Evolutionary conservation across 2,329 filamentous ascomycete genomes (phyloP), one percentile per base, ranked within the genome.

Genomic region (Ceratocystis papillata): DNA sequence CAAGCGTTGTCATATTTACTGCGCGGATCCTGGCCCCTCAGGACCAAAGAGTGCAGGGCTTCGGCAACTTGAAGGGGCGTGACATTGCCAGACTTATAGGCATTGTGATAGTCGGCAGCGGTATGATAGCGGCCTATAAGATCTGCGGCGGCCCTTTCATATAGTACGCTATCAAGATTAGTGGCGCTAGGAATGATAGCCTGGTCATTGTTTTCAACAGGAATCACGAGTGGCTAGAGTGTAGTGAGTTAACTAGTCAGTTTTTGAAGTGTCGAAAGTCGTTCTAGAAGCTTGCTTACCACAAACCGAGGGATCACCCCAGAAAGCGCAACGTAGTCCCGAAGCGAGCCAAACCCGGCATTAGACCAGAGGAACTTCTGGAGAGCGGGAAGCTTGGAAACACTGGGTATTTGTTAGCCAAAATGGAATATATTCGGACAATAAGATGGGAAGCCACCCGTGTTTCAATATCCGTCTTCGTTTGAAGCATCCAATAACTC

Each of bases 41-140:
- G 81, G 69, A 92, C 87, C 50, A 93, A 76, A 0, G 87, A 85
- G 1, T 96, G 78, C 17, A 96, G 78, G 0, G 83, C 81, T 73
- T 91, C 83, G 12, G 81, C 82, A 1, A 96, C 88, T 69, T 86
- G 82, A 0, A 83, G 79, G 0, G 91, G 91, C 0, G 89, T 94
- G 67, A 87, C 73, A 68, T 81, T 77, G 63, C 89, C 88, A 4
- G 83, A 83, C 69, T 80, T 81, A 77, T 92, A 96, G 50, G 88
- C 81, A 63, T 83, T 81, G 73, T 90, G 86, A 73, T 91, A 96
- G 76, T 96, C 90, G 12, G 82, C 80, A 28, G 85, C 82, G 2
- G 88, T 88, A 73, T 86, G 83, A 76, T 88, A 90, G 57, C 82
- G 80, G 17, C 77, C 78, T 4, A 74, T 70, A 12, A 77, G 72